Conservation (phyloP, 2,329 filamentous ascomycete species). For the Periconia macrospinosa region DNA sequence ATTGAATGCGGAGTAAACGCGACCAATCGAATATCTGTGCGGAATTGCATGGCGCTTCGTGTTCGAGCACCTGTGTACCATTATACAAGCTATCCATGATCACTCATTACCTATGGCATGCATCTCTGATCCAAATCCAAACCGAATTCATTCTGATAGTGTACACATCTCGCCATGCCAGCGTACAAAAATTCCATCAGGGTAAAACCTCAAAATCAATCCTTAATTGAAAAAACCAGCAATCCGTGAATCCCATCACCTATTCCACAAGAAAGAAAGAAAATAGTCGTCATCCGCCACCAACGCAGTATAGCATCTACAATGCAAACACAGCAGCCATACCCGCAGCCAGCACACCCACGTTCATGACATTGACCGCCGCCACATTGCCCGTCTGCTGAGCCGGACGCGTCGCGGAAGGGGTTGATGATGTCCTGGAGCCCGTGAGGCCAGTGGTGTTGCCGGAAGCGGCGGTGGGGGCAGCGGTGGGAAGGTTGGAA, state of each 20-base stretch:
- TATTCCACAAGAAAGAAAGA: too few species aligned
- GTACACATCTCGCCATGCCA: too few species aligned
- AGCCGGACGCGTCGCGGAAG: neutral
- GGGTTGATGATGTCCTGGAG: conserved; percentile 1
- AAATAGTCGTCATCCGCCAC: too few species aligned
- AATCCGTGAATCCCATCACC: too few species aligned
- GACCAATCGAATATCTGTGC: neutral
- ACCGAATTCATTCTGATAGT: too few species aligned
- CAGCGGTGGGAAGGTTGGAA: conserved; percentile 21
- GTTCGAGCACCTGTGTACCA: neutral
- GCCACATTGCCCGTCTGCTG: conserved; percentile 24
- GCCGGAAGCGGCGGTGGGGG: conserved; percentile 8
- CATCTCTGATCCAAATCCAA: neutral
- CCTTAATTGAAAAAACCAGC: too few species aligned
- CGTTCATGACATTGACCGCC: conserved; percentile 15
- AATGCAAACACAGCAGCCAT: conserved; percentile 24
- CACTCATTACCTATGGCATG: neutral
- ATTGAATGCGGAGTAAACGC: conserved; percentile 39
- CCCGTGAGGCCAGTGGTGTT: conserved; percentile 3
- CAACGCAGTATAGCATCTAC: conserved; percentile 11
- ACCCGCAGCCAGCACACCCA: conserved; percentile 28
- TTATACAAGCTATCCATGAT: neutral
- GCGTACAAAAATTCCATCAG: too few species aligned
- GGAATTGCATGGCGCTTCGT: neutral
- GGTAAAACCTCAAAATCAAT: too few species aligned